These are phyloP conservation scores for Oryza punctata DNA, from an alignment of 176 grass and related monocot species.

Conservation along the genomic window DNA sequence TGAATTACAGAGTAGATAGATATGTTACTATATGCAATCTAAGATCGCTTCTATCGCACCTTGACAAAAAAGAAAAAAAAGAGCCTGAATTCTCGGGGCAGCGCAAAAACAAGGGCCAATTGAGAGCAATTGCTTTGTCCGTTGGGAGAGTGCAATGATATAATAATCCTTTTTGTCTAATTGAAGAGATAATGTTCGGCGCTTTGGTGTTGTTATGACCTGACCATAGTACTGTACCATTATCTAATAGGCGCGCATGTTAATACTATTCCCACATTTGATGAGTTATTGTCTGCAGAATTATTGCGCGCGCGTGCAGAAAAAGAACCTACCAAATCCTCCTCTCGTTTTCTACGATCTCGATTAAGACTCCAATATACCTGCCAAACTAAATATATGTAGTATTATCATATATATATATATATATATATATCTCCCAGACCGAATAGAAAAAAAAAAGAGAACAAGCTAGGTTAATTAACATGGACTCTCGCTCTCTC, in stretches of 20 bases:
- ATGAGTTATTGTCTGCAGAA: constrained; percentile 2
- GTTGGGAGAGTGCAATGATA: constrained; percentile 22
- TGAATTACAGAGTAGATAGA: no score
- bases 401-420: no score
- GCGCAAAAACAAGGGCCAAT: not conserved
- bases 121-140: constrained; percentile 25
- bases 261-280: constrained; percentile 13
- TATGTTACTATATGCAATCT: no score
- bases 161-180: not conserved
- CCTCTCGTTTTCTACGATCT: not conserved
- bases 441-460: no score
- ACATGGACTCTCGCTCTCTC: no score
- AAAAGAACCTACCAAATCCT: not conserved
- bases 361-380: not conserved
- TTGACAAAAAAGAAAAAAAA: not conserved
- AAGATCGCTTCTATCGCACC: not conserved
- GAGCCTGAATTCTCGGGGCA: not conserved
- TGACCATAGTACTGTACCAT: constrained; percentile 4
- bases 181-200: constrained; percentile 25
- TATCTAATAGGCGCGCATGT: constrained; percentile 32
- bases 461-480: no score
- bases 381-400: no score
- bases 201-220: constrained; percentile 12
- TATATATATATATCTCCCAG: no score
- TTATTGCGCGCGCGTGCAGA: not conserved